Evolutionary conservation across 257 asterid species (phyloP).

Genomic region (Salvia splendens): DNA sequence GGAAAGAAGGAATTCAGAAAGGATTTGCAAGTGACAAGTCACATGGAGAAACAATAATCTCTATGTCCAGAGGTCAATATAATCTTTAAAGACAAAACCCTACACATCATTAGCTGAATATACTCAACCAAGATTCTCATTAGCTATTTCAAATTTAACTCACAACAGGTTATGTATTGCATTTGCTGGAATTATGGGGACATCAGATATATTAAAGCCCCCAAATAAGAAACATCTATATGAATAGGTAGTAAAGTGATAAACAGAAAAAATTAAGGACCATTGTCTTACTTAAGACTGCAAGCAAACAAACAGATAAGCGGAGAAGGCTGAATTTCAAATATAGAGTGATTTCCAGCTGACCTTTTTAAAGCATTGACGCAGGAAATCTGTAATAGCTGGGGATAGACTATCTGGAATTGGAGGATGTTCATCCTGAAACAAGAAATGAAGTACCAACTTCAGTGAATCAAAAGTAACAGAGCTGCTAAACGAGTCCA

Average conservation of each 20-base stretch:
- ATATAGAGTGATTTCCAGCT: constrained; percentile 33
- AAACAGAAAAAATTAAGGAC: constrained; percentile 1
- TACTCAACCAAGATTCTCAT: neutral
- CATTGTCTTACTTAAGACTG: constrained; percentile 13
- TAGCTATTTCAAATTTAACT: neutral
- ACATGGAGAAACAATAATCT: neutral
- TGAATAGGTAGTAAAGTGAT: too few relatives aligned
- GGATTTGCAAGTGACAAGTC: neutral
- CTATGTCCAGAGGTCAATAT: neutral
- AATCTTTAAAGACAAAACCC: neutral
- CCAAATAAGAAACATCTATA: neutral
- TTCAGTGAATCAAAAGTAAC: constrained; percentile 24
- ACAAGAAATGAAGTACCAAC: constrained; percentile 30
- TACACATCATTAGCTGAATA: neutral
- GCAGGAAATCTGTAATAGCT: constrained; percentile 62
- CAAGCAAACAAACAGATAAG: constrained; percentile 12
- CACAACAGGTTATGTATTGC: neutral
- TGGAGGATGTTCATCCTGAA: constrained; percentile 73
- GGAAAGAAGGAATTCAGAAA: neutral
- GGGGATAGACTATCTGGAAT: constrained; percentile 68
- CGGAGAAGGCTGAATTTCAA: constrained; percentile 10
- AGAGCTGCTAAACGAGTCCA: constrained; percentile 24
- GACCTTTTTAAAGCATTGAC: constrained; percentile 74
- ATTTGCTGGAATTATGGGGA: neutral
- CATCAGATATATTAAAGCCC: neutral